phyloP scores from a whole-genome alignment of 2,329 filamentous ascomycete species.

The Alternaria triticina region DNA sequence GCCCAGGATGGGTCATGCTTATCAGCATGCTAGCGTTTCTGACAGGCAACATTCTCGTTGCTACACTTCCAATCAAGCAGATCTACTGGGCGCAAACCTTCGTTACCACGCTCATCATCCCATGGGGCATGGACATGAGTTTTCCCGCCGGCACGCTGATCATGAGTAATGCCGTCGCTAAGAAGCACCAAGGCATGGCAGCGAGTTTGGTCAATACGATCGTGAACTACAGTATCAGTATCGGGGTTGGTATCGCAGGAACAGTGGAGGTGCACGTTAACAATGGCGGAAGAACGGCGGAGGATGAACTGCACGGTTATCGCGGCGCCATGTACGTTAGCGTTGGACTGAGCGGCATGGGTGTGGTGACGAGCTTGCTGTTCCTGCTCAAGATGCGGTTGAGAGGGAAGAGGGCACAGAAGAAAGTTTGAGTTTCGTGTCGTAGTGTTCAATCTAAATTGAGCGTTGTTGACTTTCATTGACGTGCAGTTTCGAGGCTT shows the following conservation, averaged over 20 bases:
- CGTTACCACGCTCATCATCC: slow-evolving; percentile 39
- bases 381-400: slow-evolving; percentile 31
- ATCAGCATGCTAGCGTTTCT: slow-evolving; percentile 40
- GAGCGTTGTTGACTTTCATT: neutral
- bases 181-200: slow-evolving; percentile 52
- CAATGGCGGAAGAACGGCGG: slow-evolving; percentile 32
- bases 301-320: slow-evolving; percentile 47
- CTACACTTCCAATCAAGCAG: slow-evolving; percentile 49
- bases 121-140: slow-evolving; percentile 52
- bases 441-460: neutral
- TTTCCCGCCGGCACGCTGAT: slow-evolving; percentile 52
- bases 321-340: slow-evolving; percentile 49
- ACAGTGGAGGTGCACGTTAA: slow-evolving; percentile 51
- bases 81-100: slow-evolving; percentile 53
- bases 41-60: slow-evolving; percentile 48
- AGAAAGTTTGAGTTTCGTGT: neutral
- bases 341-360: slow-evolving; percentile 44
- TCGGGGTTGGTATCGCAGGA: slow-evolving; percentile 52
- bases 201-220: slow-evolving; percentile 50
- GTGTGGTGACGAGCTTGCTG: slow-evolving; percentile 30
- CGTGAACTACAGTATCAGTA: slow-evolving; percentile 53
- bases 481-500: neutral
- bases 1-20: slow-evolving; percentile 40
- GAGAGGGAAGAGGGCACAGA: slow-evolving; percentile 1
- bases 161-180: slow-evolving; percentile 46